Evolutionary conservation across 768 basidiomycete species (phyloP).

Genomic region (Boletellus ananas): DNA sequence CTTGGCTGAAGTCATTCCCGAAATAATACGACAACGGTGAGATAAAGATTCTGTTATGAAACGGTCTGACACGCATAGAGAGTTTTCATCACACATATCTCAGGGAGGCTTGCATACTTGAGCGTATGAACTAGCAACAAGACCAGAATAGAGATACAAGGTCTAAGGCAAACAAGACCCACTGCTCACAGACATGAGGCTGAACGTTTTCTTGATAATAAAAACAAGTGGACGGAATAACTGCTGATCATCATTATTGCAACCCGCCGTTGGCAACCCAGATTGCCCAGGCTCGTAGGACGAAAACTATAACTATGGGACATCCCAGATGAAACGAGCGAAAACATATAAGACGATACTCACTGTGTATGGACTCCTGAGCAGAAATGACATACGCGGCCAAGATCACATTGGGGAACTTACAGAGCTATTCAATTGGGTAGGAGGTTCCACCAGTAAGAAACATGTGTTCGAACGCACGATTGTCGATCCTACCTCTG

Average conservation of each 20-base stretch:
- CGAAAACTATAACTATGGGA: slow-evolving; percentile 12
- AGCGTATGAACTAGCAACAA: neutral
- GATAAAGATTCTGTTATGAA: neutral
- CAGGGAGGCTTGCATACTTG: neutral
- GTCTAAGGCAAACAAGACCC: neutral
- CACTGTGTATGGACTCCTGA: slow-evolving; percentile 14
- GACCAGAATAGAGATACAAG: neutral
- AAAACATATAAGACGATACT: neutral
- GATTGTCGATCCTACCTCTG: neutral
- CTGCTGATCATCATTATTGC: neutral
- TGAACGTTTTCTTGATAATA: neutral
- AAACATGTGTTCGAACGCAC: no score
- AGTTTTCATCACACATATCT: neutral
- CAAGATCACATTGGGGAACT: neutral
- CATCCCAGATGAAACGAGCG: neutral
- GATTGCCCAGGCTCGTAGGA: slow-evolving; percentile 16
- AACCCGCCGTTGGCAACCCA: slow-evolving; percentile 5
- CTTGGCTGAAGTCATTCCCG: neutral
- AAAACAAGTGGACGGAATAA: slow-evolving; percentile 2
- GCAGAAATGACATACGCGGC: neutral
- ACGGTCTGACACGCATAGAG: neutral
- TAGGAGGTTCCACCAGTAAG: neutral
- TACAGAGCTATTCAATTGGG: slow-evolving; percentile 3
- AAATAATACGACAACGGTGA: neutral
- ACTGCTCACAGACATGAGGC: neutral